Conservation (phyloP, 208 protist species). For the Crithidia fasciculata region DNA sequence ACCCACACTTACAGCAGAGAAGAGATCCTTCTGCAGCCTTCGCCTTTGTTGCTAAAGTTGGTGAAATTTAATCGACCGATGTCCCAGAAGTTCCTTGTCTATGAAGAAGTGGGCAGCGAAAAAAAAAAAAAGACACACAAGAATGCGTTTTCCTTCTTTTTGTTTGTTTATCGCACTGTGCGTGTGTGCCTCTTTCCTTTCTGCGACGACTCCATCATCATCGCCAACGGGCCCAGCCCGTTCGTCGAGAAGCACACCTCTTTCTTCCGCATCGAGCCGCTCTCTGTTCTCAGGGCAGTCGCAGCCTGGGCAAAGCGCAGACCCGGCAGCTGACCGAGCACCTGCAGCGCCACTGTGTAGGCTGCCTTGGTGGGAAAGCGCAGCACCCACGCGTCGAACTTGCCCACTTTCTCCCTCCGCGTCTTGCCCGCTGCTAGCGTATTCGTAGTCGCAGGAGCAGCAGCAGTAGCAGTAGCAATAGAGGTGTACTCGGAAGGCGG, state of each 20-base stretch:
- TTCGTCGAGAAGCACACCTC: not conserved
- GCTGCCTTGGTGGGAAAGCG: not conserved
- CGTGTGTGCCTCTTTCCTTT: not conserved
- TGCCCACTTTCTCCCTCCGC: slow-evolving; percentile 8
- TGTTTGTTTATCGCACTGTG: not conserved
- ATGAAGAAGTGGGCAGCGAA: too few species aligned
- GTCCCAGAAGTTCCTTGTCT: too few species aligned
- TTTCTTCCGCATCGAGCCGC: not conserved
- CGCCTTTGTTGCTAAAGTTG: too few species aligned
- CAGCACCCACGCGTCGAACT: slow-evolving; percentile 9
- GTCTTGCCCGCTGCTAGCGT: not conserved
- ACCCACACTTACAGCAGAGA: too few species aligned
- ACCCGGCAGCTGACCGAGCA: slow-evolving; percentile 2
- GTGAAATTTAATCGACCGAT: too few species aligned
- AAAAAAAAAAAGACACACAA: not conserved
- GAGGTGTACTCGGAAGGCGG: not conserved
- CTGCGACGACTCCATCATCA: not conserved
- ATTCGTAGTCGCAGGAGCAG: not conserved
- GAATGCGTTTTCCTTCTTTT: not conserved
- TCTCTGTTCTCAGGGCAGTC: too few species aligned
- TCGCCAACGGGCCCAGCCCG: not conserved
- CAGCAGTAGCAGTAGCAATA: not conserved
- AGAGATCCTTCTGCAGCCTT: too few species aligned
- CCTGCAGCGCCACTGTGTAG: not conserved
- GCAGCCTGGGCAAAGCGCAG: not conserved